These are phyloP conservation scores for Ceratobasidium sp. DNA, from an alignment of 1,284 basidiomycete genomes.

Conservation along the genomic window DNA sequence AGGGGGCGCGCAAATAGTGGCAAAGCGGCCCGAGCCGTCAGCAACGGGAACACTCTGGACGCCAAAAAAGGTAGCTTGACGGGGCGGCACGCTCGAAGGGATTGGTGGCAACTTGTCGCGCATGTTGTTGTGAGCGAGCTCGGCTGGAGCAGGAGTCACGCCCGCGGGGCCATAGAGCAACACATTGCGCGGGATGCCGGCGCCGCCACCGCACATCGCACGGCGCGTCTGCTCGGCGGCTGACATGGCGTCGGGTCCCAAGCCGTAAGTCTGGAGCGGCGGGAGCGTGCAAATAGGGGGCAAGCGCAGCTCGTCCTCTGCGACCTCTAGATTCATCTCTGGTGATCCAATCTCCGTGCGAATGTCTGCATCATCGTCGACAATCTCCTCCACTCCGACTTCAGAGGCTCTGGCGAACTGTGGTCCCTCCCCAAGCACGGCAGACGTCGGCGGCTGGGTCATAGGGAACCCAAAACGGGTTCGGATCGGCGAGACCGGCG, in stretches of 20 bases:
- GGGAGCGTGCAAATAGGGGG: neutral
- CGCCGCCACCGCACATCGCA: neutral
- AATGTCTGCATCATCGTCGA: neutral
- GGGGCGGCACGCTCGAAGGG: neutral
- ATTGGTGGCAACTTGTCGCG: conserved; percentile 19
- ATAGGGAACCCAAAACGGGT: conserved; percentile 10
- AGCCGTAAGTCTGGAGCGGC: neutral
- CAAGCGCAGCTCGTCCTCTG: neutral
- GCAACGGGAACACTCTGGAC: conserved; percentile 24
- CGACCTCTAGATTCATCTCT: neutral
- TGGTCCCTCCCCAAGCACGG: neutral
- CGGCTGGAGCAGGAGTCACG: conserved; percentile 29
- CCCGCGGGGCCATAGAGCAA: conserved; percentile 18
- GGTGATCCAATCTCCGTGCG: conserved; percentile 5
- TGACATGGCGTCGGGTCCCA: neutral
- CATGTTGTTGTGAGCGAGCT: conserved; percentile 20
- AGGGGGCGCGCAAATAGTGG: neutral
- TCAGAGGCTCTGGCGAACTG: neutral
- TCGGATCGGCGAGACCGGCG: conserved; percentile 1
- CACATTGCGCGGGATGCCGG: neutral
- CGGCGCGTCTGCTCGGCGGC: conserved; percentile 7
- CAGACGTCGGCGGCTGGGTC: conserved; percentile 6
- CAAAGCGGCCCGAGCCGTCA: conserved; percentile 13
- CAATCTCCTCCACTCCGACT: too few species aligned
- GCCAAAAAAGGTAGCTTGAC: conserved; percentile 19